These are phyloP conservation scores for Chaetomium olivaceum DNA, from an alignment of 2,329 filamentous ascomycete species.

Conservation along the genomic window DNA sequence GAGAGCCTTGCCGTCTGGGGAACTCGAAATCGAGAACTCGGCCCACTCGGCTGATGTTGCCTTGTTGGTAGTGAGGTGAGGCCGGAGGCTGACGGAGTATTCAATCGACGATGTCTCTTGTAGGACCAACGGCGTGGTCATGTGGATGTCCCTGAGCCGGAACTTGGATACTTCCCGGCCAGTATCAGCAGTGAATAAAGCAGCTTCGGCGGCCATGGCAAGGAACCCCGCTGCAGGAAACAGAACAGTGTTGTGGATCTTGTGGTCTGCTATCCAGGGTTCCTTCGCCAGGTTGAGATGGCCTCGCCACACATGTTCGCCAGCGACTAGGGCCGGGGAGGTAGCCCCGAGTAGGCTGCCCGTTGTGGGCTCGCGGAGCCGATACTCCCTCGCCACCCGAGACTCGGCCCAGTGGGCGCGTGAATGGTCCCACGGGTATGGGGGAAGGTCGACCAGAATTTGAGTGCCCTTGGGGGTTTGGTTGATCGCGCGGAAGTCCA, in stretches of 20 bases:
- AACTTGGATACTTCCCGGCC: background rate
- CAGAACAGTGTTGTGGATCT: background rate
- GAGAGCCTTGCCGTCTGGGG: background rate
- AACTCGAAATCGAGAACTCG: background rate
- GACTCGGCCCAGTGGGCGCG: background rate
- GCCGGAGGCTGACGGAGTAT: background rate
- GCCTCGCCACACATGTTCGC: background rate
- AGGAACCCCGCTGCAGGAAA: conserved; percentile 1
- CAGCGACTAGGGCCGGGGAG: background rate
- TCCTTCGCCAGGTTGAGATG: conserved; percentile 1
- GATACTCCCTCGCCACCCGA: background rate
- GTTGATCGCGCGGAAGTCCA: background rate
- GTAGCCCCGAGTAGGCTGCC: background rate
- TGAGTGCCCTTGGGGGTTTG: background rate
- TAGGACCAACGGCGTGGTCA: conserved; percentile 1
- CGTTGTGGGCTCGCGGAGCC: background rate
- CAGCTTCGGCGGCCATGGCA: conserved; percentile 4
- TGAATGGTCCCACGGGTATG: background rate
- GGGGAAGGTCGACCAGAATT: background rate
- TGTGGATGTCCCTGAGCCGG: background rate
- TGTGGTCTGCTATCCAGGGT: conserved; percentile 6
- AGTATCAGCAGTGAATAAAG: background rate
- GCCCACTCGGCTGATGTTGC: conserved; percentile 1
- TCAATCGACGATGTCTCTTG: background rate
- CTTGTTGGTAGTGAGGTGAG: background rate